Evolutionary conservation across 2,329 filamentous ascomycete genomes (phyloP).

Genomic region (Fusarium chuoi): DNA sequence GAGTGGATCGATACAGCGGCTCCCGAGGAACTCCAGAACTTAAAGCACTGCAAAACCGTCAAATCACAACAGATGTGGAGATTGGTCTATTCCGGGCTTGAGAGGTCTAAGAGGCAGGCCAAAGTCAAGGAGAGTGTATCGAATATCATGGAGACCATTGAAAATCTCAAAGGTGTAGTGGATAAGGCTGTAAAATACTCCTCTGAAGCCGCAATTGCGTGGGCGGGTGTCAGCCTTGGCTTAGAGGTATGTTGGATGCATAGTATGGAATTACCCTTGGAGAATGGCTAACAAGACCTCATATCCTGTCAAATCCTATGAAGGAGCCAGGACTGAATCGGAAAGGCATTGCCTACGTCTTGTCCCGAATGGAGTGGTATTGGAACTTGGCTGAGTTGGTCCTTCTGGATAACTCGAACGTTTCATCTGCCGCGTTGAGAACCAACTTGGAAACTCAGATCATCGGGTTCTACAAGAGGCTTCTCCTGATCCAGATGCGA

Average conservation of each 20-base stretch:
- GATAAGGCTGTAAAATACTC: neutral
- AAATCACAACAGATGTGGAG: neutral
- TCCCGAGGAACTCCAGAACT: fast-evolving
- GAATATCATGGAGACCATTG: fast-evolving
- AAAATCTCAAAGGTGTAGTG: fast-evolving
- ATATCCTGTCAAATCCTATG: fast-evolving
- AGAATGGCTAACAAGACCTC: fast-evolving
- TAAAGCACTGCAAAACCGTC: fast-evolving
- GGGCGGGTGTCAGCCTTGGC: neutral
- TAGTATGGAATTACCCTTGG: fast-evolving
- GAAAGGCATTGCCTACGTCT: neutral
- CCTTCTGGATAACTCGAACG: fast-evolving
- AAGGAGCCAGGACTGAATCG: fast-evolving
- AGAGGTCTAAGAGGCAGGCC: neutral
- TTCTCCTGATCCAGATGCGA: fast-evolving
- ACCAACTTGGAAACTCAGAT: neutral
- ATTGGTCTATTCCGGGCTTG: fast-evolving
- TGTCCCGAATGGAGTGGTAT: neutral
- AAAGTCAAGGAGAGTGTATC: fast-evolving
- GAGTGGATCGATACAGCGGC: fast-evolving
- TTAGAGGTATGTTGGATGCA: neutral
- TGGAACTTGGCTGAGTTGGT: neutral
- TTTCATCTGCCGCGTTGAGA: fast-evolving
- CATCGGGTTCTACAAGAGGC: fast-evolving
- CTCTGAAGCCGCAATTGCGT: neutral